Evolutionary conservation across 768 basidiomycete species (phyloP), one percentile per base, ranked within the genome.

Genomic region (Krasilnikovozyma curviuscula): DNA sequence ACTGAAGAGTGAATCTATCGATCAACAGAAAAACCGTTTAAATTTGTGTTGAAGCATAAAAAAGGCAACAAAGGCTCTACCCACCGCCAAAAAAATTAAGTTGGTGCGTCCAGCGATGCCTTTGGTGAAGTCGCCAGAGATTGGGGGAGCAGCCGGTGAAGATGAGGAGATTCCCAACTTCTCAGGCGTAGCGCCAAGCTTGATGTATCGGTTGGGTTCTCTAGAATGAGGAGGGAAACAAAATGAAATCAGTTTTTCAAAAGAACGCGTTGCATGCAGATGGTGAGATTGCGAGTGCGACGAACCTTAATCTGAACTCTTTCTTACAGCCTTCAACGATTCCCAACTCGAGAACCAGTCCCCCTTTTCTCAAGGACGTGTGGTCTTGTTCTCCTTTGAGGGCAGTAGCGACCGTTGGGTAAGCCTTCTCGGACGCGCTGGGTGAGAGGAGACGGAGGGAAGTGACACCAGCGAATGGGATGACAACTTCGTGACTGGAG

Each of bases 191-290:
- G 32, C 12, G 6, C n/a, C 18, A 18, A 50, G 35, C 28, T 32
- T 35, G 14, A 50, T 44, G 28, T 50, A 50, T 24, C 43, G 44
- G 43, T 50, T 50, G 1, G 49, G 49, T 24, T 50, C 37, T 13
- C 48, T 49, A 42, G 24, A 28, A 5, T 7, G 7, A 28, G 8
- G 19, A 0, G n/a, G 13, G 30, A 6, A 10, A 16, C n/a, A n/a
- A 19, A 39, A n/a, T 8, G 6, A 27, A 18, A 31, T 48, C 27
- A 34, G 47, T 41, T 18, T n/a, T 29, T 9, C 13, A 10, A 31
- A 21, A n/a, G 14, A 8, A 5, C 16, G 35, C 10, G 10, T 33
- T 5, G 44, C 5, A 21, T 35, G 5, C 23, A 23, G 18, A 16
- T 18, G 18, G 21, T 5, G 23, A 21, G 28, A 32, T 8, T 18